Base-by-base conservation (phyloP, 2,329 filamentous ascomycete genomes). In the Chrysosporium queenslandicum region DNA sequence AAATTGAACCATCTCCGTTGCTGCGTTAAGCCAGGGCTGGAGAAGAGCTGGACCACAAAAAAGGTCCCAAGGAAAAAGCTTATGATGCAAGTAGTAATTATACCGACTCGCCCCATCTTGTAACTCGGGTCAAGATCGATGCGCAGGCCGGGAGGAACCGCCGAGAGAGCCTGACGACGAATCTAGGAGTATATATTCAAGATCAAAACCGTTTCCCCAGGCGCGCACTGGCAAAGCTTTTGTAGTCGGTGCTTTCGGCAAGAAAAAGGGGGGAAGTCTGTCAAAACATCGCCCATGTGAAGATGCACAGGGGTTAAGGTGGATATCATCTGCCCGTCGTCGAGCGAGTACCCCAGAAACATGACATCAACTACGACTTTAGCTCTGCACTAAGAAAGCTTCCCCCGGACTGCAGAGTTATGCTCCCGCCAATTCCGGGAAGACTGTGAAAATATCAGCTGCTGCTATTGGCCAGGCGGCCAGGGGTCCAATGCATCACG, bases 61-160 rank as follows among this genome's bases (percentile, higher is more conserved):
- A 52, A 41, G 8, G 32, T 52, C 23, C 42, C 50, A 47, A 52
- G 41, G 16, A 55, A 50, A 11, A 50, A 50, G 16, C 54, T 42
- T 8, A 53, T 12, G 25, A 50, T n/a, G 39, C 30, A 41, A 18
- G 50, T 9, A 29, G 27, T 37, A 21, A 55, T 21, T 8, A 53
- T 50, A 32, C 32, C 46, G 45, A 40, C 11, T 5, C 50, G 46
- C 23, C 46, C 50, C 54, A 55, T 55, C 32, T 21, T 52, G 12
- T 7, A 42, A 40, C 20, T 36, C 14, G 23, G 32, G 16, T 43
- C 23, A 12, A 36, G 21, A 20, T 25, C 11, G 12, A 6, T 45
- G 12, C 4, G 32, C 18, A 37, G 25, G 36, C 37, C 11, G 12
- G 36, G 23, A 30, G 18, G 32, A 9, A 23, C 43, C 18, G 43